Evolutionary conservation across 106 monocot species (phyloP).

Genomic region (Dioscorea zingiberensis): DNA sequence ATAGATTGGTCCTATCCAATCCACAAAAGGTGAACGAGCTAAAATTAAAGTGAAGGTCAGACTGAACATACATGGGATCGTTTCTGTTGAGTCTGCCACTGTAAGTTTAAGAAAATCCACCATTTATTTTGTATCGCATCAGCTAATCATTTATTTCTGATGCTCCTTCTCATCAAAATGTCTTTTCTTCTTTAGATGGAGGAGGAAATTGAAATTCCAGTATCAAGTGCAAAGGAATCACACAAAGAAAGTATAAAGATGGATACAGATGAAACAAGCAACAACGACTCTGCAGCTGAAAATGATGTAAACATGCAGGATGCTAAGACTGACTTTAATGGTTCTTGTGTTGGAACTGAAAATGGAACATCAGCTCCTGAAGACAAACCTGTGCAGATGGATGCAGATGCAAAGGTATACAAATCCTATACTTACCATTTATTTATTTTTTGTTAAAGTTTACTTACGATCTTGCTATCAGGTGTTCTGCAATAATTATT

Average conservation of each 20-base stretch:
- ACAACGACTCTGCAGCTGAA: slow-evolving; percentile 17
- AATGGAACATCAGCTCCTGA: slow-evolving; percentile 48
- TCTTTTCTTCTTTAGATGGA: slow-evolving; percentile 40
- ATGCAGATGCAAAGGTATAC: slow-evolving; percentile 81
- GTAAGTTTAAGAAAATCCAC: slow-evolving; percentile 40
- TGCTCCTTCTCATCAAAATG: background rate
- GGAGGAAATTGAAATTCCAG: slow-evolving; percentile 81
- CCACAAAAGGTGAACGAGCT: slow-evolving; percentile 52
- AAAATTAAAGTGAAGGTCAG: slow-evolving; percentile 84
- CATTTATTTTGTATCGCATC: background rate
- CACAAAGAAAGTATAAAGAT: slow-evolving; percentile 56
- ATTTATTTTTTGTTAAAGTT: too few relatives aligned
- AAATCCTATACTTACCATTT: too few relatives aligned
- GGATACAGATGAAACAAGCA: slow-evolving; percentile 66
- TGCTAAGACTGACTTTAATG: slow-evolving; percentile 27
- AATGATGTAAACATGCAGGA: slow-evolving; percentile 75
- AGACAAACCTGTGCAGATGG: slow-evolving; percentile 69
- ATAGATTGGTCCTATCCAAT: slow-evolving; percentile 92
- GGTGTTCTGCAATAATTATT: too few relatives aligned
- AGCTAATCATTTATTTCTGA: background rate
- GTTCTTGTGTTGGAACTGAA: slow-evolving; percentile 28
- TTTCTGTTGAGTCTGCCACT: slow-evolving; percentile 76
- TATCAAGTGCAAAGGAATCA: slow-evolving; percentile 33
- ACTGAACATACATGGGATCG: slow-evolving; percentile 87
- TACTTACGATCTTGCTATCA: too few relatives aligned